Evolutionary conservation across 495 filamentous ascomycete species (phyloP).

Genomic region (Pseudoneurospora amorphoporcata): DNA sequence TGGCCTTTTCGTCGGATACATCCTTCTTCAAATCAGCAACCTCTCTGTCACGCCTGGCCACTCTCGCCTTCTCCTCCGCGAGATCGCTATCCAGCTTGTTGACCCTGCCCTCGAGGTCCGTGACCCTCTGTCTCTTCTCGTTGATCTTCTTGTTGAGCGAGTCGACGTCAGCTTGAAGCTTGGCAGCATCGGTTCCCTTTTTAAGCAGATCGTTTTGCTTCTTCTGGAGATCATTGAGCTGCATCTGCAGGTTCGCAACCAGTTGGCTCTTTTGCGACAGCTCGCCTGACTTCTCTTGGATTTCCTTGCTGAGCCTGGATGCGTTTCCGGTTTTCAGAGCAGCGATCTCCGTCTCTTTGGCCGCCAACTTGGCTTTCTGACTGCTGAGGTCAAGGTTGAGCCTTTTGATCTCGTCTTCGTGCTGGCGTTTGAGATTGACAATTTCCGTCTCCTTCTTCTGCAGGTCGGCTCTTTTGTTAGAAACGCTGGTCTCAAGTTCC

Average conservation of each 20-base stretch:
- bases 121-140: background rate
- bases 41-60: background rate
- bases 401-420: background rate
- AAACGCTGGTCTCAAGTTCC: background rate
- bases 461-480: background rate
- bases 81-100: background rate
- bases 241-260: background rate
- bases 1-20: background rate
- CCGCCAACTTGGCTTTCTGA: background rate
- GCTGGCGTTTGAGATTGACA: background rate
- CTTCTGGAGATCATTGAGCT: background rate
- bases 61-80: background rate
- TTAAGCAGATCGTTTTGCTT: background rate
- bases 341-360: background rate
- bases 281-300: background rate
- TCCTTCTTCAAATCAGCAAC: background rate
- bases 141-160: background rate
- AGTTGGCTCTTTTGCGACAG: background rate
- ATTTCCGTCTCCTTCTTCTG: background rate
- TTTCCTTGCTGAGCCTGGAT: background rate
- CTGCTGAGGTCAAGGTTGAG: background rate
- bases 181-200: background rate
- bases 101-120: background rate
- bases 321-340: background rate
- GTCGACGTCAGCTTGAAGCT: background rate